Evolutionary conservation across 2,329 filamentous ascomycete genomes (phyloP), one percentile per base, ranked within the genome.

Genomic region (Didymella arachidicola): DNA sequence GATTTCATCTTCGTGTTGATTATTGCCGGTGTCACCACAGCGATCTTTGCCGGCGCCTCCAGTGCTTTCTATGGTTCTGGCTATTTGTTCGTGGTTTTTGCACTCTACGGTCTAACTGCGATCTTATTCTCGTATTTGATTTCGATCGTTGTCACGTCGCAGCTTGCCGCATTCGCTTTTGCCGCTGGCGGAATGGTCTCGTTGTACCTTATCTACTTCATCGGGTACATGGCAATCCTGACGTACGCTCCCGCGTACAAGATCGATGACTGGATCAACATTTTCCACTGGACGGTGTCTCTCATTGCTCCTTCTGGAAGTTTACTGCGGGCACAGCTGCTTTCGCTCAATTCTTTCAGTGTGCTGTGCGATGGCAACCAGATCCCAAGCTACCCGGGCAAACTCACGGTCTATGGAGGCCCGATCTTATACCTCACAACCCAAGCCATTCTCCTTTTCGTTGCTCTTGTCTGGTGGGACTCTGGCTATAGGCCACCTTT

Each of bases 161-260:
- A 96, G 75, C 83, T 97, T 6, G 89, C 90, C 4, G 88, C 93
- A 0, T 97, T 95, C 73, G 93, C 92, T 0, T 90, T 94, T 72
- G 87, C 91, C 2, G 90, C 92, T 1, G 90, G 89, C 18, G 84
- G 87, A 16, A 92, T 96, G 76, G 89, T 89, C 30, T 72, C 70
- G 19, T 72, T 80, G 49, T 82, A 81, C 66, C 66, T 83, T 29
- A 71, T 82, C 14, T 82, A 83, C 64, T 82, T 83, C 65, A 77
- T 83, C 57, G 73, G 68, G 7, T 74, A 73, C 61, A 79, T 80
- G 74, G 84, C 81, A 49, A 87, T 91, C 27, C 80, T 94, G 60
- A 94, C 90, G 0, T 97, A 92, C 70, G 84, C 88, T 1, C 87
- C 89, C 0, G 85, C 89, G 11, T 84, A 87, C 57, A 82, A 84